phyloP scores from a whole-genome alignment of 1,139 yeast species.

The Lodderomyces beijingensis region DNA sequence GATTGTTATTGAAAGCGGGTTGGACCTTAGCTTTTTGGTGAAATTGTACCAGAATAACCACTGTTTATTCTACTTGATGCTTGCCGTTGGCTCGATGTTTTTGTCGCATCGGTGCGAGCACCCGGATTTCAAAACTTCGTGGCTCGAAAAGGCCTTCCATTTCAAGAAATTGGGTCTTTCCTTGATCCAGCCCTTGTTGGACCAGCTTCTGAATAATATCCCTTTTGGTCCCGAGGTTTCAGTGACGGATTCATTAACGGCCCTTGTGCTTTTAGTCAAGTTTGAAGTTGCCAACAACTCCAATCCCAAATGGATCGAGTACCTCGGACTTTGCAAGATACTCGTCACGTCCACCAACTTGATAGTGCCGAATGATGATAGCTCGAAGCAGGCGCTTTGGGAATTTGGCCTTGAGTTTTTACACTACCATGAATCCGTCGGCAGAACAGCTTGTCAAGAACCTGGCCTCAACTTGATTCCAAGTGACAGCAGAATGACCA shows the following conservation, averaged over 20 bases:
- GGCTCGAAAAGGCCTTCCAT: conserved; percentile 17
- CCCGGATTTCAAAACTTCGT: conserved; percentile 10
- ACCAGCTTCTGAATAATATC: not conserved
- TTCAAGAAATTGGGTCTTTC: conserved; percentile 18
- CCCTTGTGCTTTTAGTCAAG: conserved; percentile 22
- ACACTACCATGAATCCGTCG: conserved; percentile 29
- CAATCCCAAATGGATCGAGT: conserved; percentile 22
- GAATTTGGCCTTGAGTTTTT: conserved; percentile 26
- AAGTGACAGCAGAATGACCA: not conserved
- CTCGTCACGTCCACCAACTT: conserved; percentile 17
- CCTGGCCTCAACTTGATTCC: conserved; percentile 21
- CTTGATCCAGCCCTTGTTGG: conserved; percentile 10
- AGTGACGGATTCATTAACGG: conserved; percentile 18
- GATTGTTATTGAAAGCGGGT: conserved; percentile 19
- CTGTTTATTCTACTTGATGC: conserved; percentile 22
- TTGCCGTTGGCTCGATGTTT: conserved; percentile 25
- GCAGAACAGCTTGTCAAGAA: conserved; percentile 32
- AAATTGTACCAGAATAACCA: conserved; percentile 22
- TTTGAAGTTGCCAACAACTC: conserved; percentile 29
- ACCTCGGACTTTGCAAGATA: conserved; percentile 20
- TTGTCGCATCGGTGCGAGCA: conserved; percentile 15
- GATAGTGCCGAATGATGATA: conserved; percentile 12
- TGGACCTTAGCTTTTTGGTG: conserved; percentile 20
- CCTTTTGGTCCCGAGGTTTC: not conserved
- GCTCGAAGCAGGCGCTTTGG: conserved; percentile 19